phyloP scores from a whole-genome alignment of 2,329 filamentous ascomycete species.

The Fusarium poae region DNA sequence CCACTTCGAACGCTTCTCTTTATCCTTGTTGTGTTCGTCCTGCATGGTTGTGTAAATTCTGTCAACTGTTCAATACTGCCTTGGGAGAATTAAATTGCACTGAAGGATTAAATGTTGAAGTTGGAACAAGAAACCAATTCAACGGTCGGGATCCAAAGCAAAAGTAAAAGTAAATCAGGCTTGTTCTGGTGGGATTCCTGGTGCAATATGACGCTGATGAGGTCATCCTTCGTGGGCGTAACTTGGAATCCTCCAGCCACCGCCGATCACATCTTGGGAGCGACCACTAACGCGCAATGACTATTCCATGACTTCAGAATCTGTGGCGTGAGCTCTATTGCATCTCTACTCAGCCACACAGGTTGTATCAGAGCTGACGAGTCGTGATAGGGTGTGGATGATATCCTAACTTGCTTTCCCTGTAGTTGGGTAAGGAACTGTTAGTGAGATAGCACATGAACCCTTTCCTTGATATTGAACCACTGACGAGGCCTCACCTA shows the following conservation, averaged over 20 bases:
- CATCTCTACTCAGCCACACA: slow-evolving; percentile 10
- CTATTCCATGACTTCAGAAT: slow-evolving; percentile 26
- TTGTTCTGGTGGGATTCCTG: slow-evolving; percentile 15
- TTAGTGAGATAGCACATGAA: slow-evolving; percentile 1
- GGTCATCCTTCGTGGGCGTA: slow-evolving; percentile 27
- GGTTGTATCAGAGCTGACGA: slow-evolving; percentile 8
- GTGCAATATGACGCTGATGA: slow-evolving; percentile 34
- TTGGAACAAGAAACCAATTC: background rate
- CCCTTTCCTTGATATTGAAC: background rate
- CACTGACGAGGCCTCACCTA: slow-evolving; percentile 2
- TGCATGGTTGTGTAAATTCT: slow-evolving; percentile 9
- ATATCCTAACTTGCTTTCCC: background rate
- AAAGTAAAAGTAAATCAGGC: slow-evolving; percentile 23
- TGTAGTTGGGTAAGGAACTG: fast-evolving
- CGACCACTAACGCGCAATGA: slow-evolving; percentile 40
- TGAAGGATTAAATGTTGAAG: too few relatives aligned
- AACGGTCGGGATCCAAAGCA: background rate
- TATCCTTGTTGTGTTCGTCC: slow-evolving; percentile 36
- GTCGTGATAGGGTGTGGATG: background rate
- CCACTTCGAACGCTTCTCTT: slow-evolving; percentile 46
- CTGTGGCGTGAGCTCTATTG: slow-evolving; percentile 21
- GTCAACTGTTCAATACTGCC: background rate
- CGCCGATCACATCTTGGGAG: slow-evolving; percentile 24
- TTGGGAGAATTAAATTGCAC: background rate
- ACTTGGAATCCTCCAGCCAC: slow-evolving; percentile 31